These are phyloP conservation scores for Fusarium vanettenii DNA, from an alignment of 2,329 filamentous ascomycete species.

Conservation along the genomic window DNA sequence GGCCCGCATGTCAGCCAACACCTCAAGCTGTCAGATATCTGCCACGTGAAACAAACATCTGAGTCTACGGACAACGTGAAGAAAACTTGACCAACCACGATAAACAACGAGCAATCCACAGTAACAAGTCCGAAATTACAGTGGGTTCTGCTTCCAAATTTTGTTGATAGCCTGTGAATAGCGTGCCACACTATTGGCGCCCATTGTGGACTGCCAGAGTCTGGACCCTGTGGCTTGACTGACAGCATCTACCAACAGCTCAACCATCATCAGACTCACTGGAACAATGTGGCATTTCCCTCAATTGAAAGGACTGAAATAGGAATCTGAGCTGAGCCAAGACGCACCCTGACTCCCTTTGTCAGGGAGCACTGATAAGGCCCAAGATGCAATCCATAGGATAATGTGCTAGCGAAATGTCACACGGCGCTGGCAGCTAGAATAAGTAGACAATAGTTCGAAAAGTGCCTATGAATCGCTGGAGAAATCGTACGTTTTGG, in stretches of 20 bases:
- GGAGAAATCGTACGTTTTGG: background rate
- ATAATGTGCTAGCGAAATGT: background rate
- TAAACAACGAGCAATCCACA: background rate
- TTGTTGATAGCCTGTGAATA: background rate
- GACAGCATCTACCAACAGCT: background rate
- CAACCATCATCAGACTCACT: no score
- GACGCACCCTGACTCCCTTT: fast-evolving
- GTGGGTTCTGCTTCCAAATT: background rate
- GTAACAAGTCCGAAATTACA: background rate
- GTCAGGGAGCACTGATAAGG: no score
- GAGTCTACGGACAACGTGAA: background rate
- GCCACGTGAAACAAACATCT: background rate
- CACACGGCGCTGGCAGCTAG: background rate
- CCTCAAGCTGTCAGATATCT: background rate
- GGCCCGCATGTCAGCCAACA: no score
- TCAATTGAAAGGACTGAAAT: background rate
- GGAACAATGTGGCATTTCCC: background rate
- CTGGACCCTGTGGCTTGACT: background rate
- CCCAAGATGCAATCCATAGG: background rate
- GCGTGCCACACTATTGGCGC: background rate
- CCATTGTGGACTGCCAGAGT: background rate
- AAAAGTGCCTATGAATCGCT: background rate
- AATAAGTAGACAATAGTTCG: background rate
- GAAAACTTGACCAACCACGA: background rate
- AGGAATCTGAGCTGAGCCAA: background rate